Evolutionary conservation across 495 filamentous ascomycete genomes (phyloP).

Genomic region (Daldinia caldariorum): DNA sequence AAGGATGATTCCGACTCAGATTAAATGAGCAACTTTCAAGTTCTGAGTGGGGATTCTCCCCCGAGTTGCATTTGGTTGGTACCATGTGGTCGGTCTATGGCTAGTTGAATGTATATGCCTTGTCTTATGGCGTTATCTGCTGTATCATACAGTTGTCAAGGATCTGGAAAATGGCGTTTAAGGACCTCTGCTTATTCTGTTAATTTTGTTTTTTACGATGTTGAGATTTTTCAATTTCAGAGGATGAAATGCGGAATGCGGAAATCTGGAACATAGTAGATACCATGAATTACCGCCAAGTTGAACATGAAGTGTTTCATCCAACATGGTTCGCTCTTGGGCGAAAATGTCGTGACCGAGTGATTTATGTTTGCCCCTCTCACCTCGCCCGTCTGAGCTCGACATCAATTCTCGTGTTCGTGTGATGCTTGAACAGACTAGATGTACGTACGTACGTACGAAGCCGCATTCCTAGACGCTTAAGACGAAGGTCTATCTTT

Average conservation of each 20-base stretch:
- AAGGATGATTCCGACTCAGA: conserved; percentile 49
- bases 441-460: neutral
- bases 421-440: neutral
- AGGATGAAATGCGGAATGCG: conserved; percentile 14
- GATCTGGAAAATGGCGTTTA: conserved; percentile 41
- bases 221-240: conserved; percentile 12
- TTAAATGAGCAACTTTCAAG: conserved; percentile 18
- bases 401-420: neutral
- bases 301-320: conserved; percentile 23
- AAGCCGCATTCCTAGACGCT: neutral
- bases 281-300: conserved; percentile 25
- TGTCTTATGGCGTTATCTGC: conserved; percentile 38
- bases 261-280: conserved; percentile 19
- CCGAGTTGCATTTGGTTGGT: conserved; percentile 43
- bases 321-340: neutral
- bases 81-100: conserved; percentile 42
- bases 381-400: neutral
- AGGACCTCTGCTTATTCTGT: conserved; percentile 29
- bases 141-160: conserved; percentile 41
- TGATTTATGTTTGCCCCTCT: neutral
- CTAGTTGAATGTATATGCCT: conserved; percentile 39
- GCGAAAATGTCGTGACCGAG: neutral
- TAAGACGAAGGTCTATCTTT: neutral
- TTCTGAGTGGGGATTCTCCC: conserved; percentile 20
- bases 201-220: neutral